phyloP scores from a whole-genome alignment of 2,329 filamentous ascomycete species.

The Colletotrichum sp. region DNA sequence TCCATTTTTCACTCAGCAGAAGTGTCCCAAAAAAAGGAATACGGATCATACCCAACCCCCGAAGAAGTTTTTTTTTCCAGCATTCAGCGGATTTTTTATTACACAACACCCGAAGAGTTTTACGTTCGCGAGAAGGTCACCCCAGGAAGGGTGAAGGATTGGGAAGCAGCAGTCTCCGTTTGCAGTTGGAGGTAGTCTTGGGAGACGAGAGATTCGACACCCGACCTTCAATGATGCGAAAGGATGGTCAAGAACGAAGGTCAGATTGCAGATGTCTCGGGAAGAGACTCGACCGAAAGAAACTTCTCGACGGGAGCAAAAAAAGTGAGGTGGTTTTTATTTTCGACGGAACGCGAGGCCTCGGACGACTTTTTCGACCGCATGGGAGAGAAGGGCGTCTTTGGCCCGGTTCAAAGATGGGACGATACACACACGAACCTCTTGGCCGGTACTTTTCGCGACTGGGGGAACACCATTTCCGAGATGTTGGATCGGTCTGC shows the following conservation, averaged over 20 bases:
- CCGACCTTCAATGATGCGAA: not conserved
- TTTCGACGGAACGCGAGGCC: not conserved
- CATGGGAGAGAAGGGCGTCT: not conserved
- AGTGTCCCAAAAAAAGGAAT: conserved; percentile 46
- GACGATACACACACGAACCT: not conserved
- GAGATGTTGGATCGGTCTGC: not conserved
- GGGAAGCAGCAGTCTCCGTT: not conserved
- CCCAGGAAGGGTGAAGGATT: conserved; percentile 15
- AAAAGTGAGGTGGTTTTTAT: conserved; percentile 5
- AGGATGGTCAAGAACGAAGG: not conserved
- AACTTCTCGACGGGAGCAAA: conserved; percentile 7
- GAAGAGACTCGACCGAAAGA: conserved; percentile 3
- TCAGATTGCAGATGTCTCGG: conserved; percentile 13
- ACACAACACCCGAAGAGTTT: conserved; percentile 25
- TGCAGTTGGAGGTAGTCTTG: not conserved
- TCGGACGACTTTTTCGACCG: not conserved
- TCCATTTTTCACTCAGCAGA: conserved; percentile 36
- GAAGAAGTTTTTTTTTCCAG: conserved; percentile 27
- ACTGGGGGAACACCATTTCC: not conserved
- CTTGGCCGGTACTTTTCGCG: not conserved
- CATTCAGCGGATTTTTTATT: conserved; percentile 27
- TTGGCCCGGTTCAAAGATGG: not conserved
- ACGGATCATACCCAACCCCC: conserved; percentile 41
- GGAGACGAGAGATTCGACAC: conserved; percentile 15
- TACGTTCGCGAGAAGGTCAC: conserved; percentile 15